These are phyloP conservation scores for Neospora caninum DNA, from an alignment of 169 alveolate genomes.

Conservation along the genomic window DNA sequence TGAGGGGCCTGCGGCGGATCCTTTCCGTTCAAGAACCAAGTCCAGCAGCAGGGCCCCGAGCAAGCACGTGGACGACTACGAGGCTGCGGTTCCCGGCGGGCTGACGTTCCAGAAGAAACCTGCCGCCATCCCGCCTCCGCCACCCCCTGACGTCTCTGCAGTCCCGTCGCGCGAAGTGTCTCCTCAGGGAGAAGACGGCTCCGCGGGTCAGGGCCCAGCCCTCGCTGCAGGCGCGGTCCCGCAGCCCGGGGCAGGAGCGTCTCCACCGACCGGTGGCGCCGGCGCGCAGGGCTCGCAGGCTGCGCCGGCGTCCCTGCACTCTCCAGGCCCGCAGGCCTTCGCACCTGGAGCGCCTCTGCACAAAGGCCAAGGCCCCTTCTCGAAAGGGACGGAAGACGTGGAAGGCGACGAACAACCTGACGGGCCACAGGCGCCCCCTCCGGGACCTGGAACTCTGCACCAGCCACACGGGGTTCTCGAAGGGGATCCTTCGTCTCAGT, in stretches of 20 bases:
- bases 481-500: no score
- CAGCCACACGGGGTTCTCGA: no score
- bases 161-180: neutral
- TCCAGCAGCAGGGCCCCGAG: conserved; percentile 69
- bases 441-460: no score
- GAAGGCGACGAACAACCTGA: no score
- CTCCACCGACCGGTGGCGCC: neutral
- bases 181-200: neutral
- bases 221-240: neutral
- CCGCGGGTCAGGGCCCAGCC: neutral
- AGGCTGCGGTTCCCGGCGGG: conserved; percentile 67
- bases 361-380: no score
- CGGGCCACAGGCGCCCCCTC: no score
- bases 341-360: no score
- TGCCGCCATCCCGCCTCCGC: conserved; percentile 3
- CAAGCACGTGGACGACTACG: conserved; percentile 66
- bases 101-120: conserved; percentile 49
- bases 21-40: conserved; percentile 60
- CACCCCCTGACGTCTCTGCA: neutral
- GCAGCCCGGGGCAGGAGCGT: neutral
- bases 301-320: no score
- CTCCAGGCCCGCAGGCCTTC: neutral
- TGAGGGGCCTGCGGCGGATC: conserved; percentile 42
- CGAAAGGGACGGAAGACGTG: no score
- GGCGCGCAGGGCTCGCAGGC: no score